Conservation (phyloP, 495 filamentous ascomycete genomes). For the Hypoxylon crocopeplum region DNA sequence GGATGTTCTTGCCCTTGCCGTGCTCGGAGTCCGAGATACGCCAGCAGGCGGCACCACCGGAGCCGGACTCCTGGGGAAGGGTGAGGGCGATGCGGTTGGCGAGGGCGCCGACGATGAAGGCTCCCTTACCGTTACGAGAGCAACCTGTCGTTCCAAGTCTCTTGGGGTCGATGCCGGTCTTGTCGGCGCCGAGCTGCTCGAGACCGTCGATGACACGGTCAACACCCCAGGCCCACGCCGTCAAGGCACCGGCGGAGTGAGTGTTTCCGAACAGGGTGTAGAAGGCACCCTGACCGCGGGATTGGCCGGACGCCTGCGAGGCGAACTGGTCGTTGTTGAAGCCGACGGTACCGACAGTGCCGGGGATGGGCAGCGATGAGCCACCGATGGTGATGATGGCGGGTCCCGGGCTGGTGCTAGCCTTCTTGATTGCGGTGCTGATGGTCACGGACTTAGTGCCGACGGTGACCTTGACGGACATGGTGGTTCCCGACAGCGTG, state of each 20-base stretch:
- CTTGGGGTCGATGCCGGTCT: slow-evolving; percentile 54
- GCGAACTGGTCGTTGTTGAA: slow-evolving; percentile 60
- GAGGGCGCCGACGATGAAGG: slow-evolving; percentile 58
- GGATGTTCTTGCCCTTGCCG: slow-evolving; percentile 54
- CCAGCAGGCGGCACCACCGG: slow-evolving; percentile 60
- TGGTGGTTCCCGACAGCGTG: slow-evolving; percentile 36
- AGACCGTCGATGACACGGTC: slow-evolving; percentile 60
- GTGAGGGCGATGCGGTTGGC: slow-evolving; percentile 59
- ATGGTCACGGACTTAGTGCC: slow-evolving; percentile 58
- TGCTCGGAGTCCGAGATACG: slow-evolving; percentile 54
- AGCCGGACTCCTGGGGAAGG: slow-evolving; percentile 59
- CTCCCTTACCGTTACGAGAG: slow-evolving; percentile 62
- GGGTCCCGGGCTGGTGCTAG: slow-evolving; percentile 49
- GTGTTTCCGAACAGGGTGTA: slow-evolving; percentile 55
- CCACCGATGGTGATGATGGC: slow-evolving; percentile 59
- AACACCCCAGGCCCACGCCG: slow-evolving; percentile 62
- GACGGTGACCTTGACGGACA: slow-evolving; percentile 52
- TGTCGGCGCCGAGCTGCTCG: slow-evolving; percentile 49
- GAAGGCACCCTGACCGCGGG: slow-evolving; percentile 56
- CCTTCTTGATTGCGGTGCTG: slow-evolving; percentile 47
- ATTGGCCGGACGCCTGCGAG: slow-evolving; percentile 44
- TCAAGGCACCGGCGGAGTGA: slow-evolving; percentile 56
- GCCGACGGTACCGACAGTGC: slow-evolving; percentile 54
- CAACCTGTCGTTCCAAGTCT: slow-evolving; percentile 60
- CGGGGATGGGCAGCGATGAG: slow-evolving; percentile 54